Base-by-base conservation (phyloP, 768 basidiomycete species). In the Suillus fuscotomentosus region DNA sequence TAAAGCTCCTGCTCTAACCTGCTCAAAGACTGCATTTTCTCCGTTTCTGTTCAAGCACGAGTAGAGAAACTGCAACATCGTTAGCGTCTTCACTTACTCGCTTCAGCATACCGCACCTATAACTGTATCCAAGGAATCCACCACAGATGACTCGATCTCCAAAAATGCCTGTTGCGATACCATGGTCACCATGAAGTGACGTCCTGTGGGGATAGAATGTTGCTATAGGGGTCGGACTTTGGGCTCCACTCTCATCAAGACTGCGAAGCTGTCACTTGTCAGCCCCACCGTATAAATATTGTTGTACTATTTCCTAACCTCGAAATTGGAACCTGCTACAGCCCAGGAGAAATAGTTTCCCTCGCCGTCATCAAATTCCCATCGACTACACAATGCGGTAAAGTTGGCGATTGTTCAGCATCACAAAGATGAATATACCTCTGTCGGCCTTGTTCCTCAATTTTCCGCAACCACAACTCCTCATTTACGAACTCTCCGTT, bases 101-200 rank as follows among this genome's bases (percentile, higher is more conserved):
- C n/a, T 45, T n/a, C 13, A 45, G 64, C 14, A 47, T 20, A 55
- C 70, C 76, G 22, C 42, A 78, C 79, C 54, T 66, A 80, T 72
- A 55, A 81, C 71, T 10, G 73, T 69, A 60, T 81, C 79, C 50
- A 79, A 42, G 7, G 76, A 75, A 24, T 75, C 72, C 60, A 75
- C 24, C 20, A 73, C 69, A n/a, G 70, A 70, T 39, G 71, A 63
- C 48, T 77, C 72, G 15, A 81, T 65, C 45, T 80, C 79, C 42
- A 81, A 53, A 63, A 75, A 78, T 42, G 79, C 78, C 11, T 74
- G 64, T 39, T 75, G 71, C 41, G 75, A 78, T 67, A 81, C 76
- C 60, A 70, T 69, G 14, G 78, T 71, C 3, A 81, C 70, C 43
- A 71, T 64, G 63, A 76, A 51, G 63, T 73, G 74, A 3, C 80